phyloP scores from a whole-genome alignment of 75 land plant species.

The Pinus albicaulis region DNA sequence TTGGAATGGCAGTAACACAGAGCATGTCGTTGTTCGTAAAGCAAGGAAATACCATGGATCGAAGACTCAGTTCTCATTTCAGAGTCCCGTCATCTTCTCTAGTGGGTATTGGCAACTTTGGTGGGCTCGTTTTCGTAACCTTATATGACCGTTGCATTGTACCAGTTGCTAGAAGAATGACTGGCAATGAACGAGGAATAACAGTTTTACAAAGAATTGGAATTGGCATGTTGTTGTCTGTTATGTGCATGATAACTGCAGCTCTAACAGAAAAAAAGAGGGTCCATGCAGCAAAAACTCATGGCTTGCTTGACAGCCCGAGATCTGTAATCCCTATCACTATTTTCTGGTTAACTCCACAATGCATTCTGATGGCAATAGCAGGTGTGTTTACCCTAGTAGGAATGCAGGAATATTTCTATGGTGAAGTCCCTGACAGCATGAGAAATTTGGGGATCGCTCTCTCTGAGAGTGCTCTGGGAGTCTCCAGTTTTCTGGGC shows the following conservation, averaged over 20 bases:
- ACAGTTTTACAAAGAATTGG: slow-evolving; percentile 21
- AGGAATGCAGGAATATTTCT: slow-evolving; percentile 42
- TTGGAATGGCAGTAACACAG: slow-evolving; percentile 18
- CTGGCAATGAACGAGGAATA: slow-evolving; percentile 16
- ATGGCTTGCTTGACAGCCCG: slow-evolving; percentile 25
- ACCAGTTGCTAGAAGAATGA: slow-evolving; percentile 15
- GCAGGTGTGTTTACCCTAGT: slow-evolving; percentile 35
- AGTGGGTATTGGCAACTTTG: slow-evolving; percentile 11
- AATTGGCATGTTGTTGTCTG: slow-evolving; percentile 12
- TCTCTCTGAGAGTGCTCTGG: slow-evolving; percentile 23
- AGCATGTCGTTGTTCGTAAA: slow-evolving; percentile 22
- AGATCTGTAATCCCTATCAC: slow-evolving; percentile 24
- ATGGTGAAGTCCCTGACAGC: slow-evolving; percentile 43
- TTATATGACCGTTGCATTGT: slow-evolving; percentile 31
- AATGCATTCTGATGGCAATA: slow-evolving; percentile 32
- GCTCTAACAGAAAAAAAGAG: slow-evolving; percentile 23
- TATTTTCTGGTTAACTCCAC: slow-evolving; percentile 32
- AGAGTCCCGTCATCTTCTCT: slow-evolving; percentile 30
- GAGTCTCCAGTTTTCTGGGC: slow-evolving; percentile 62
- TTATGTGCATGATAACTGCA: slow-evolving; percentile 2
- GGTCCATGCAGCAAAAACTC: slow-evolving; percentile 16
- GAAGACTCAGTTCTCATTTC: slow-evolving; percentile 15
- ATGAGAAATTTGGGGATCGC: slow-evolving; percentile 47
- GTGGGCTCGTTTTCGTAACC: slow-evolving; percentile 18
- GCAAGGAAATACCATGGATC: slow-evolving; percentile 33